phyloP scores from a whole-genome alignment of 306 rosid genomes.

The Hippophae rhamnoides region DNA sequence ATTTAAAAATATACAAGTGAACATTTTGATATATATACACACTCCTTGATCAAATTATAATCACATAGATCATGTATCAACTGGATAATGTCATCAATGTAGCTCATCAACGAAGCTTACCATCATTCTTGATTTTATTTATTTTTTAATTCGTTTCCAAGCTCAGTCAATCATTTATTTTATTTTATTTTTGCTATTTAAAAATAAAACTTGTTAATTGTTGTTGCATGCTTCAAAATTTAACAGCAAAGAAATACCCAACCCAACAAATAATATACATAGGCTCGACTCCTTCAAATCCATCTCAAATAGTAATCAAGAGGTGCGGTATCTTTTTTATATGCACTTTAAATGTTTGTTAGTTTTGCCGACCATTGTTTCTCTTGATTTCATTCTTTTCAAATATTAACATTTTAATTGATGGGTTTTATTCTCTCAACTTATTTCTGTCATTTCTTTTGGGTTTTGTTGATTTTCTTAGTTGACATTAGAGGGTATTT shows the following conservation, averaged over 20 bases:
- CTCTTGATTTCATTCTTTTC: constrained; percentile 22
- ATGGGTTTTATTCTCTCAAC: constrained; percentile 13
- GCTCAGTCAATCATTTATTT: no score
- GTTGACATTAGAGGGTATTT: constrained; percentile 24
- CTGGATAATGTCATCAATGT: no score
- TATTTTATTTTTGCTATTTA: no score
- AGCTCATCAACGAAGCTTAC: no score
- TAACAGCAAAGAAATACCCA: not conserved
- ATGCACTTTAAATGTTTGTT: constrained; percentile 11
- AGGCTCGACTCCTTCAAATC: constrained; percentile 10
- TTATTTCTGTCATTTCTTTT: constrained; percentile 20
- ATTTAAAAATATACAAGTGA: no score
- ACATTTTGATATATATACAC: no score
- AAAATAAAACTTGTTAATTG: not conserved
- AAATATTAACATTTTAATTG: constrained; percentile 27
- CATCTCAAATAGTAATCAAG: not conserved
- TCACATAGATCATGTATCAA: no score
- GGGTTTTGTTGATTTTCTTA: constrained; percentile 23
- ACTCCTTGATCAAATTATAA: no score
- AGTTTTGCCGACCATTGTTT: constrained; percentile 16
- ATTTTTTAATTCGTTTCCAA: no score
- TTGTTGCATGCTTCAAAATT: constrained; percentile 43
- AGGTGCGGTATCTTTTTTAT: not conserved
- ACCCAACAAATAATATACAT: not conserved
- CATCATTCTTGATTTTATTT: no score